These are phyloP conservation scores for Parachlorella kessleri DNA, from an alignment of 139 green algal species.

Conservation along the genomic window DNA sequence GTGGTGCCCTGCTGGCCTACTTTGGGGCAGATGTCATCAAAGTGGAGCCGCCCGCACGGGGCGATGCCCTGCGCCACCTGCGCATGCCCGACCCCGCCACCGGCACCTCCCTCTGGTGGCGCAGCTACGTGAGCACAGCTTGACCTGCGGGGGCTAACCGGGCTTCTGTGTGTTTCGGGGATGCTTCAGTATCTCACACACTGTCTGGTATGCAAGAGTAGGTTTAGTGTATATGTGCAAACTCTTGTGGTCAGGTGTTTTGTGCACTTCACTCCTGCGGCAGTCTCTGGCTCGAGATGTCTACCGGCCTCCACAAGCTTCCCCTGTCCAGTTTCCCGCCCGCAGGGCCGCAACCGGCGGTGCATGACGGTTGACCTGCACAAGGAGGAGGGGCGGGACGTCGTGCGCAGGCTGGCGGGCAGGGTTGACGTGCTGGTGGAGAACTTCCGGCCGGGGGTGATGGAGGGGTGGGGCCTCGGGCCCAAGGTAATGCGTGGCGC, in stretches of 20 bases:
- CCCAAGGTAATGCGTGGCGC: constrained; percentile 46
- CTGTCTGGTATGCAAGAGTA: too few species aligned
- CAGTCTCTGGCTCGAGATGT: too few species aligned
- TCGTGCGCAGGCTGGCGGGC: constrained; percentile 53
- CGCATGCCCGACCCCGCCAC: constrained; percentile 55
- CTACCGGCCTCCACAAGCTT: too few species aligned
- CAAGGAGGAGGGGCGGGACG: constrained; percentile 50
- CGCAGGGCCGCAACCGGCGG: constrained; percentile 64
- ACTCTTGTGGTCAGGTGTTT: too few species aligned
- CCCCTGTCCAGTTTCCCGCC: too few species aligned
- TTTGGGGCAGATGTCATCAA: constrained; percentile 85
- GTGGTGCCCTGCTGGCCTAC: constrained; percentile 59
- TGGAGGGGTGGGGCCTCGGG: constrained; percentile 76
- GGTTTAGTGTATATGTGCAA: too few species aligned
- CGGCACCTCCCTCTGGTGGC: constrained; percentile 77
- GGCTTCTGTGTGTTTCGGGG: too few species aligned
- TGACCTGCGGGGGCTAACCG: too few species aligned
- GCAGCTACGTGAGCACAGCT: constrained; percentile 59
- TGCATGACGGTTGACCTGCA: constrained; percentile 79
- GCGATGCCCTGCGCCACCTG: constrained; percentile 70
- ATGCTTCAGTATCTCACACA: too few species aligned
- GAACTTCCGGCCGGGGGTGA: constrained; percentile 82
- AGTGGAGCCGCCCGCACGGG: constrained; percentile 63
- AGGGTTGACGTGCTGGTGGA: constrained; percentile 72
- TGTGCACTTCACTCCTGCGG: too few species aligned